phyloP scores from a whole-genome alignment of 1,284 basidiomycete species.

The Microbotryomycetes sp. region DNA sequence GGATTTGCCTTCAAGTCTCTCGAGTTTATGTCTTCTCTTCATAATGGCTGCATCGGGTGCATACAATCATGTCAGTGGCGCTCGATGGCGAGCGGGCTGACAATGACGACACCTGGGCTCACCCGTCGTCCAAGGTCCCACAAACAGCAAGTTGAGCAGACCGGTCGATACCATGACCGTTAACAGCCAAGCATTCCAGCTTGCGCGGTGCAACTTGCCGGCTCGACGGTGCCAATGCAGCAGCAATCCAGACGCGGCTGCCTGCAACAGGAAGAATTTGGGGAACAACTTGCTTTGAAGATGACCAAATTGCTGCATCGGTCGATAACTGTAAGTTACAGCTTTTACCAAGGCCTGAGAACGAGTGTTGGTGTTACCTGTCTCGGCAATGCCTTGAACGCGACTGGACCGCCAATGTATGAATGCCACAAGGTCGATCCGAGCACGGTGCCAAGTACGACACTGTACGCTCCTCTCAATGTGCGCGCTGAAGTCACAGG shows the following conservation, averaged over 20 bases:
- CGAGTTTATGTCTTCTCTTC: slow-evolving; percentile 31
- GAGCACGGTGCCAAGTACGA: slow-evolving; percentile 12
- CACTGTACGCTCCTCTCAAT: not conserved
- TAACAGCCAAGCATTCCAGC: slow-evolving; percentile 22
- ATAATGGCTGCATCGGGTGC: slow-evolving; percentile 20
- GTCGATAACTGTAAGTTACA: slow-evolving; percentile 28
- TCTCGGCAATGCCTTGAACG: not conserved
- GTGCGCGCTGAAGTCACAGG: not conserved
- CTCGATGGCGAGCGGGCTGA: too few relatives aligned
- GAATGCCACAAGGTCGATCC: slow-evolving; percentile 25
- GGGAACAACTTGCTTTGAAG: slow-evolving; percentile 34
- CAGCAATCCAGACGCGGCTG: slow-evolving; percentile 6
- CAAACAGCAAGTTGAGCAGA: slow-evolving; percentile 21
- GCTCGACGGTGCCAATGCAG: slow-evolving; percentile 19
- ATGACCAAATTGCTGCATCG: slow-evolving; percentile 32
- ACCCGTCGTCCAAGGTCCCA: slow-evolving; percentile 33
- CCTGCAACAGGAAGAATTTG: slow-evolving; percentile 22
- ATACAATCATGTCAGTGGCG: too few relatives aligned
- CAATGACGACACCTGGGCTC: not conserved
- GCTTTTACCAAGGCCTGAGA: not conserved
- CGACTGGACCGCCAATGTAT: slow-evolving; percentile 21
- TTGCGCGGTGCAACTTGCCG: slow-evolving; percentile 7
- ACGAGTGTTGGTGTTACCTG: not conserved
- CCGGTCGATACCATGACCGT: slow-evolving; percentile 18
- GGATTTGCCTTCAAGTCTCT: slow-evolving; percentile 30